phyloP scores from a whole-genome alignment of 805 yeast genomes.

The Suhomyces vadensis region DNA sequence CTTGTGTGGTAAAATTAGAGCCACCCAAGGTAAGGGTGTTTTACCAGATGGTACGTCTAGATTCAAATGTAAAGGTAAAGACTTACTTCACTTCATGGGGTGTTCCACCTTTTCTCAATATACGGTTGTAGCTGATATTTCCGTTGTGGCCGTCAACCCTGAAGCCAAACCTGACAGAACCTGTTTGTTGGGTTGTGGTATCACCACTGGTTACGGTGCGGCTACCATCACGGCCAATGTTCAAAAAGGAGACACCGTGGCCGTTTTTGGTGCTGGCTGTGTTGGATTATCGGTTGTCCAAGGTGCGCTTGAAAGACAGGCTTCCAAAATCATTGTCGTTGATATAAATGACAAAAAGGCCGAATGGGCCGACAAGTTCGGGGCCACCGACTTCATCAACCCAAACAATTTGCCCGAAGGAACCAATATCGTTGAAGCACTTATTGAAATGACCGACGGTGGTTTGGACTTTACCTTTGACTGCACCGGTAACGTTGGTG shows the following conservation, averaged over 20 bases:
- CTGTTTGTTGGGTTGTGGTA: constrained; percentile 96
- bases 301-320: constrained; percentile 86
- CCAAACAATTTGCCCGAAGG: constrained; percentile 76
- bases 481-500: constrained; percentile 94
- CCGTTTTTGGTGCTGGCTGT: constrained; percentile 97
- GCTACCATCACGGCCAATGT: constrained; percentile 93
- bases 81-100: constrained; percentile 93
- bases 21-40: constrained; percentile 96
- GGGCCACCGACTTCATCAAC: constrained; percentile 94
- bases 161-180: constrained; percentile 82
- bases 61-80: constrained; percentile 83
- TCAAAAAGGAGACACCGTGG: constrained; percentile 88
- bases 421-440: constrained; percentile 73
- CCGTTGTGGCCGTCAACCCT: constrained; percentile 88
- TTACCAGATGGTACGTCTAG: constrained; percentile 98
- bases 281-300: constrained; percentile 96
- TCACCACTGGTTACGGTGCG: constrained; percentile 98
- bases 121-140: constrained; percentile 96
- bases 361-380: constrained; percentile 84
- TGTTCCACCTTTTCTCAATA: constrained; percentile 96
- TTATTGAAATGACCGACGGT: constrained; percentile 89
- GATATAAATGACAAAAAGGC: constrained; percentile 85
- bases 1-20: constrained; percentile 92
- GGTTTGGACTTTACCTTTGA: constrained; percentile 96
- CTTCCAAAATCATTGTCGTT: constrained; percentile 77